phyloP scores from a whole-genome alignment of 768 basidiomycete genomes.

The Amanita rubescens region DNA sequence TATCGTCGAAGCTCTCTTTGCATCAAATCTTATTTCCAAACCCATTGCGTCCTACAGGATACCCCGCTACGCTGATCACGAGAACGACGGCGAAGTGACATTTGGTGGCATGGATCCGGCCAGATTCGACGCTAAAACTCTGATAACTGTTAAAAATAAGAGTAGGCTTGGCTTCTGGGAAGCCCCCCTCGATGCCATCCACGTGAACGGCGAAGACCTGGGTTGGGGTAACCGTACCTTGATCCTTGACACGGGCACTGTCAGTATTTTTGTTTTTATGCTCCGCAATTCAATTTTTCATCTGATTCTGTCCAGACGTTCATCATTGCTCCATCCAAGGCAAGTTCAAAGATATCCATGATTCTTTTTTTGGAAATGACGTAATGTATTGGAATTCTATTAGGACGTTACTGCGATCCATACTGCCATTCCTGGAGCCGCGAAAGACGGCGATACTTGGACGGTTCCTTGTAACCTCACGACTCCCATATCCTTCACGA shows the following conservation, averaged over 20 bases:
- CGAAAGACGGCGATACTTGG: constrained; percentile 41
- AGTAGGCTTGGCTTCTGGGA: constrained; percentile 77
- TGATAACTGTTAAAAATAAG: constrained; percentile 56
- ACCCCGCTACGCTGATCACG: constrained; percentile 59
- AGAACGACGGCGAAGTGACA: constrained; percentile 75
- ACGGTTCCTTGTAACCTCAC: constrained; percentile 60
- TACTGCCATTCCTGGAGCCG: constrained; percentile 46
- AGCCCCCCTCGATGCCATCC: constrained; percentile 48
- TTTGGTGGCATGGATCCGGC: constrained; percentile 66
- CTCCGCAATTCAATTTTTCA: background rate
- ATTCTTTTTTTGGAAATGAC: background rate
- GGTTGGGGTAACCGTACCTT: constrained; percentile 58
- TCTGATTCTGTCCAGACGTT: background rate
- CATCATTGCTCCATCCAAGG: constrained; percentile 1
- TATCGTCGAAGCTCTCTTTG: constrained; percentile 63
- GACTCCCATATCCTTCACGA: constrained; percentile 44
- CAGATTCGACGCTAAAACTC: constrained; percentile 57
- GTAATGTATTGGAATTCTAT: constrained; percentile 14
- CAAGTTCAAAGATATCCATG: background rate
- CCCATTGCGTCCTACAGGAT: constrained; percentile 80
- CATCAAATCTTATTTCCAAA: constrained; percentile 45
- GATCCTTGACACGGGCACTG: constrained; percentile 52
- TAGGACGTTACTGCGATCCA: constrained; percentile 53
- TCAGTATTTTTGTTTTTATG: constrained; percentile 5
- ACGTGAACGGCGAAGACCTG: constrained; percentile 47